Evolutionary conservation across 139 green algal genomes (phyloP).

Genomic region (Limnomonas spitsbergensis): DNA sequence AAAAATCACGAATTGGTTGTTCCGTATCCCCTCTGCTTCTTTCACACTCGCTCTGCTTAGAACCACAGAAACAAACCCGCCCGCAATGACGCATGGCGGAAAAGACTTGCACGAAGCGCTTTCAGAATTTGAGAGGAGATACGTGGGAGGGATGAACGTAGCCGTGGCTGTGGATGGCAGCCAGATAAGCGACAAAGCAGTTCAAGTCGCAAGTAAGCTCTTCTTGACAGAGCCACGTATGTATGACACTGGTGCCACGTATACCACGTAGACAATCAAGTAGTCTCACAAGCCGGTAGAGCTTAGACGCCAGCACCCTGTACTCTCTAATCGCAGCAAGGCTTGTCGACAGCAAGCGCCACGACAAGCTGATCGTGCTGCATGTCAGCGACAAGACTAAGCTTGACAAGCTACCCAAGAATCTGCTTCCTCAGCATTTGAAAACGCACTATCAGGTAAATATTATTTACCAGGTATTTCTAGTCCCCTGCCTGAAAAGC

Average conservation of each 20-base stretch:
- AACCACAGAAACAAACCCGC: too few relatives aligned
- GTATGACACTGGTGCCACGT: too few relatives aligned
- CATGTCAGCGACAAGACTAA: conserved; percentile 26
- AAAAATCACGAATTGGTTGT: too few relatives aligned
- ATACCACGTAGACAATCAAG: too few relatives aligned
- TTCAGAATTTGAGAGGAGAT: conserved; percentile 7
- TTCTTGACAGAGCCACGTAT: too few relatives aligned
- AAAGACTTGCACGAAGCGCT: neutral
- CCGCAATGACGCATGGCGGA: too few relatives aligned
- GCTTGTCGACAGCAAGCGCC: conserved; percentile 11
- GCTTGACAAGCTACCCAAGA: conserved; percentile 17
- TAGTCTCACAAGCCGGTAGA: too few relatives aligned
- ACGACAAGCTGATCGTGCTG: conserved; percentile 23
- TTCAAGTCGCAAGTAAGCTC: neutral
- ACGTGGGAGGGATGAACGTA: conserved; percentile 12
- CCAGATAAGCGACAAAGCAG: conserved; percentile 23
- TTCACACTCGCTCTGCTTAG: too few relatives aligned
- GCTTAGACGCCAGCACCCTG: too few relatives aligned
- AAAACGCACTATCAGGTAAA: conserved; percentile 26
- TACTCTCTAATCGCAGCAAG: too few relatives aligned
- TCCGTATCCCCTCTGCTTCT: too few relatives aligned
- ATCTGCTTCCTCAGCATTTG: conserved; percentile 43
- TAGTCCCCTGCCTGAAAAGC: neutral
- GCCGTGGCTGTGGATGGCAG: conserved; percentile 35
- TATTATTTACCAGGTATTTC: neutral